Evolutionary conservation across 2,329 filamentous ascomycete species (phyloP).

Genomic region (Verticillium dahliae): DNA sequence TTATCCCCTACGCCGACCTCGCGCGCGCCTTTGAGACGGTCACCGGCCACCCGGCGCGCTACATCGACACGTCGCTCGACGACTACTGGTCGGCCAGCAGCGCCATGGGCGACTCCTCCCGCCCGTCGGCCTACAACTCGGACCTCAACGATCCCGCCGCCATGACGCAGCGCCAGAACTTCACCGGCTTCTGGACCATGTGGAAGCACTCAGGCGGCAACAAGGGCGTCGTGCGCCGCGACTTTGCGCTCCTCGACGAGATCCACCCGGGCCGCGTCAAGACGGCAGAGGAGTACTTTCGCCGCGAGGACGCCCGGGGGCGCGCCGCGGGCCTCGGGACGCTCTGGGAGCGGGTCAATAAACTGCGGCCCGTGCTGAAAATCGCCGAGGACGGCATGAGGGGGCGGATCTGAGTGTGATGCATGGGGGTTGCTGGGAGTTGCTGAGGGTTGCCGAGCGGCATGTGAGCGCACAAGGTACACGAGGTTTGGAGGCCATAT

Average conservation of each 20-base stretch:
- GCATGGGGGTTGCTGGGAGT: no score
- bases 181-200: conserved; percentile 42
- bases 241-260: conserved; percentile 43
- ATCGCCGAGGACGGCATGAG: background rate
- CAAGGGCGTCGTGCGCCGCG: conserved; percentile 31
- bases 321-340: conserved; percentile 15
- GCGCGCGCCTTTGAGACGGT: conserved; percentile 33
- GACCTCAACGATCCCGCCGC: conserved; percentile 20
- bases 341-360: conserved; percentile 26
- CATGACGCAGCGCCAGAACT: conserved; percentile 32
- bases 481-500: no score
- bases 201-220: conserved; percentile 35
- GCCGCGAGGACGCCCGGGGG: conserved; percentile 26
- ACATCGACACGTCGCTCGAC: conserved; percentile 26
- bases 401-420: background rate
- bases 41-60: conserved; percentile 33
- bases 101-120: conserved; percentile 6
- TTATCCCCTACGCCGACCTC: conserved; percentile 31
- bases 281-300: conserved; percentile 42
- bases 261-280: conserved; percentile 42
- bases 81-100: conserved; percentile 22
- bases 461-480: no score
- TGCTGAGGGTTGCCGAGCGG: no score
- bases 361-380: conserved; percentile 12
- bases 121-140: conserved; percentile 28